phyloP scores from a whole-genome alignment of 495 filamentous ascomycete genomes.

The Penicillium paradoxum region DNA sequence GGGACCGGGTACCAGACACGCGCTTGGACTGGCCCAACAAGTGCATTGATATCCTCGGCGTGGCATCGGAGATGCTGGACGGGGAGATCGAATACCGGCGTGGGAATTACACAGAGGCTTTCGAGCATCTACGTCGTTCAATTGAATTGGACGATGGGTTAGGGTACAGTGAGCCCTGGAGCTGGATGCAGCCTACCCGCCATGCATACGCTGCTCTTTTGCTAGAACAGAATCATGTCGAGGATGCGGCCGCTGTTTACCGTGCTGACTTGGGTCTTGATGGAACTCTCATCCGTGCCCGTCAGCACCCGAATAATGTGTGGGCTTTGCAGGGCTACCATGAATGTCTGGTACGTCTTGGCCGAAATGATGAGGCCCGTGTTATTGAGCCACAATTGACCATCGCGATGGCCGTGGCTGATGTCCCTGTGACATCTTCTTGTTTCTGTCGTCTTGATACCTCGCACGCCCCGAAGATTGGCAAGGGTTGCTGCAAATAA shows the following conservation, averaged over 20 bases:
- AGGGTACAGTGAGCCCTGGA: constrained; percentile 63
- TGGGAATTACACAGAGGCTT: constrained; percentile 49
- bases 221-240: constrained; percentile 54
- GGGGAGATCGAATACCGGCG: constrained; percentile 62
- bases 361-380: constrained; percentile 45
- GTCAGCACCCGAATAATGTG: constrained; percentile 61
- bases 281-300: constrained; percentile 49
- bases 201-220: constrained; percentile 63
- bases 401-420: constrained; percentile 49
- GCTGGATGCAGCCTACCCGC: constrained; percentile 64
- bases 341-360: constrained; percentile 55
- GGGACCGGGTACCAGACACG: constrained; percentile 36
- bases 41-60: constrained; percentile 48
- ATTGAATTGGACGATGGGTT: constrained; percentile 52
- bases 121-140: constrained; percentile 45
- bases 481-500: constrained; percentile 11
- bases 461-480: constrained; percentile 12
- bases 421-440: constrained; percentile 53
- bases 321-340: constrained; percentile 65
- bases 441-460: constrained; percentile 54
- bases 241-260: constrained; percentile 53
- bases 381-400: constrained; percentile 47
- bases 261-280: constrained; percentile 57
- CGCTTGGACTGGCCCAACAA: constrained; percentile 58
- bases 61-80: constrained; percentile 59